Evolutionary conservation across 1,284 basidiomycete genomes (phyloP).

Genomic region (Puccinia horiana): DNA sequence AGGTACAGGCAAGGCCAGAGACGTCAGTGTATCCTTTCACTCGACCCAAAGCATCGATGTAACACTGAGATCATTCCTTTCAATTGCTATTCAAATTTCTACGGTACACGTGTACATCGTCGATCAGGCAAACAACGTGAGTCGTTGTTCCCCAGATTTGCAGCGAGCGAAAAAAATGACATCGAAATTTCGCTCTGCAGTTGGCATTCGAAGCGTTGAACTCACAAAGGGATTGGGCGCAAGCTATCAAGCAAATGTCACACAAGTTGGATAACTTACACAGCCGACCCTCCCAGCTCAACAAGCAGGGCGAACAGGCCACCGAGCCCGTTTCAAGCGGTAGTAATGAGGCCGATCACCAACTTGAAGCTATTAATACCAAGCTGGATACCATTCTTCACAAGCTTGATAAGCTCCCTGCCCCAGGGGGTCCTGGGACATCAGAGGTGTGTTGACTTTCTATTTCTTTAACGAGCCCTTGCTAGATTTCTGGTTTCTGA

Average conservation of each 20-base stretch:
- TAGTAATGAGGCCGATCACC: neutral
- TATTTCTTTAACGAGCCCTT: too few species aligned
- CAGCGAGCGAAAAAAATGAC: neutral
- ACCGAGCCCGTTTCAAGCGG: neutral
- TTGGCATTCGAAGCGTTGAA: conserved; percentile 37
- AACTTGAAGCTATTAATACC: conserved; percentile 15
- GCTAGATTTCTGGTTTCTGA: neutral
- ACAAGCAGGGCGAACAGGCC: neutral
- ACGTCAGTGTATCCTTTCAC: conserved; percentile 17
- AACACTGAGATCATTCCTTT: neutral
- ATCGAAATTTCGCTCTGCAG: neutral
- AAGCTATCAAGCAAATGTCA: conserved; percentile 30
- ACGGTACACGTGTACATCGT: neutral
- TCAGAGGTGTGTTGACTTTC: conserved; percentile 22
- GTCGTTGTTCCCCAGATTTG: neutral
- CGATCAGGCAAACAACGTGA: conserved; percentile 23
- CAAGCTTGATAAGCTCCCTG: conserved; percentile 9
- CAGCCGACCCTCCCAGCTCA: neutral
- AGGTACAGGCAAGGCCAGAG: conserved; percentile 29
- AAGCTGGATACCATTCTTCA: conserved; percentile 31
- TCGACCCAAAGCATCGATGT: neutral
- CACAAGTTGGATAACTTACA: conserved; percentile 20
- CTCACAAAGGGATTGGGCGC: conserved; percentile 36
- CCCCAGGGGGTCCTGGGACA: neutral
- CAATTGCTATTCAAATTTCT: neutral